Conservation (phyloP, 441 rosid genomes). For the Euphorbia schlechtendalii region DNA sequence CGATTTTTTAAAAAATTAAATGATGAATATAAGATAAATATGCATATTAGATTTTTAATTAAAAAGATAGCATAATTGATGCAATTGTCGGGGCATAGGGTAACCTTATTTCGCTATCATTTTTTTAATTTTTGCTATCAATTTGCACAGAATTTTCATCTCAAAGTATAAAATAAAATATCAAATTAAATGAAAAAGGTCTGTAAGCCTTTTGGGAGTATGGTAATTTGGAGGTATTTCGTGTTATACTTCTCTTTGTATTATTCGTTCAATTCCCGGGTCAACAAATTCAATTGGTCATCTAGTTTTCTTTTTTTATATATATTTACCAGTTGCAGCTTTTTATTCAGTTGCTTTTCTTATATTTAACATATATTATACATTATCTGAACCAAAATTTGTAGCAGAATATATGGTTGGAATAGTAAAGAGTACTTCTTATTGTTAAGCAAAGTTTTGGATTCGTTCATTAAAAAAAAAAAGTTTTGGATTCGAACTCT, state of each 20-base stretch:
- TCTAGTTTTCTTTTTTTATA: background rate
- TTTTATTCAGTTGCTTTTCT: too few species aligned
- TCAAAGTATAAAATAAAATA: background rate
- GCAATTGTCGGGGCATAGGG: conserved; percentile 30
- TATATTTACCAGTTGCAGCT: background rate
- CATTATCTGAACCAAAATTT: too few species aligned
- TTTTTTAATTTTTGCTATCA: conserved; percentile 11
- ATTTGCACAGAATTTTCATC: conserved; percentile 10
- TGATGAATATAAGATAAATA: conserved; percentile 6
- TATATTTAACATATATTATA: too few species aligned
- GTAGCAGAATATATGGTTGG: too few species aligned
- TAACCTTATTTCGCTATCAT: conserved; percentile 21
- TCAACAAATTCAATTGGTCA: background rate
- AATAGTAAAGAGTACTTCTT: too few species aligned
- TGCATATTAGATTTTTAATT: conserved; percentile 7
- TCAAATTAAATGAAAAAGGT: background rate
- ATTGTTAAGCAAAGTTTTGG: too few species aligned
- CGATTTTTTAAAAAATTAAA: conserved; percentile 5
- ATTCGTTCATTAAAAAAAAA: too few species aligned
- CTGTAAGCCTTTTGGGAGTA: background rate
- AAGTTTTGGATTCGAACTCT: too few species aligned
- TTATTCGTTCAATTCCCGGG: conserved; percentile 15
- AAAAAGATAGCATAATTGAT: conserved; percentile 17
- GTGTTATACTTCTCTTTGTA: conserved; percentile 20
- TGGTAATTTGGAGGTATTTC: conserved; percentile 6